phyloP scores from a whole-genome alignment of 352 stramenopile species.

The Globisporangium carolinianum region DNA sequence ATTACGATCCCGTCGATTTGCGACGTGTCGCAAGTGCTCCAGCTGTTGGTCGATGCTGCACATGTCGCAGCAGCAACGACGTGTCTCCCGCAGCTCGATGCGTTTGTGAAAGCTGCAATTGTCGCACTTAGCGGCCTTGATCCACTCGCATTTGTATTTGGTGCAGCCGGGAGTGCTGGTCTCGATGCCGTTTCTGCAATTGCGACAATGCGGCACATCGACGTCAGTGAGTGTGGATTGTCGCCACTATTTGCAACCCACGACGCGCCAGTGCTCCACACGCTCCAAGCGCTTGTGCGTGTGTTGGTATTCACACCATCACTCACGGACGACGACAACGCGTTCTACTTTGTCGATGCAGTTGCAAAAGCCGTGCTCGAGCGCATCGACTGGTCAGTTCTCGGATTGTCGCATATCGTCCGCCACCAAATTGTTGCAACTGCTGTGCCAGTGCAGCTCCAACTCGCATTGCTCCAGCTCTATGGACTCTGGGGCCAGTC shows the following conservation, averaged over 20 bases:
- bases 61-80: slow-evolving; percentile 63
- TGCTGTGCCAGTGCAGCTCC: slow-evolving; percentile 25
- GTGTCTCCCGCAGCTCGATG: slow-evolving; percentile 84
- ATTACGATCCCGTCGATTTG: slow-evolving; percentile 87
- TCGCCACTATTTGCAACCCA: no score
- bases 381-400: slow-evolving; percentile 25
- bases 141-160: slow-evolving; percentile 1
- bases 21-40: slow-evolving; percentile 35
- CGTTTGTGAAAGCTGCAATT: slow-evolving; percentile 76
- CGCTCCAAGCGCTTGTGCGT: slow-evolving; percentile 43
- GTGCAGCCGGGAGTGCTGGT: no score
- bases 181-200: neutral
- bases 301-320: slow-evolving; percentile 75
- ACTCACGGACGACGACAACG: slow-evolving; percentile 54
- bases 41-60: slow-evolving; percentile 57
- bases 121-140: slow-evolving; percentile 70
- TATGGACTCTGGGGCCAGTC: slow-evolving; percentile 58
- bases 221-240: neutral
- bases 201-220: neutral
- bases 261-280: slow-evolving; percentile 4
- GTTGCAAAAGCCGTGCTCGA: slow-evolving; percentile 65
- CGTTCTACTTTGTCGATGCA: slow-evolving; percentile 84
- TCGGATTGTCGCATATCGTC: slow-evolving; percentile 1
- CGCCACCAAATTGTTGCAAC: slow-evolving; percentile 8
- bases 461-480: slow-evolving; percentile 41